Evolutionary conservation across 2,329 filamentous ascomycete genomes (phyloP).

Genomic region (Penicillium sp.): DNA sequence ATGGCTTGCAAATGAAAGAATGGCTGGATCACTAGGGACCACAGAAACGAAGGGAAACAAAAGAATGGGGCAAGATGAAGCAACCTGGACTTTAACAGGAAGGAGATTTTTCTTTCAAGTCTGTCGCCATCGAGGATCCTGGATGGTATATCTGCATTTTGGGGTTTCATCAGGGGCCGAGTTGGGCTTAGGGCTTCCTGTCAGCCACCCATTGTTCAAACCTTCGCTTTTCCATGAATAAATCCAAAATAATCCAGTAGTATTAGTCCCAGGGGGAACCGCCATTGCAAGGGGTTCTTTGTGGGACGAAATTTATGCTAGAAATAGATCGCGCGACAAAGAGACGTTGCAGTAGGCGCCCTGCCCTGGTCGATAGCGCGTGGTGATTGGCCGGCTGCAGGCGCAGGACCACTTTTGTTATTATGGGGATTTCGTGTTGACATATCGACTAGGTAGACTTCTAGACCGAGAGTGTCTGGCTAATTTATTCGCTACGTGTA

Average conservation of each 20-base stretch:
- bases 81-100: background rate
- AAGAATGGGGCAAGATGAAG: constrained; percentile 10
- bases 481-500: background rate
- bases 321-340: constrained; percentile 16
- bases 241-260: background rate
- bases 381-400: constrained; percentile 10
- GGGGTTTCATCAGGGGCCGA: background rate
- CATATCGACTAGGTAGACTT: background rate
- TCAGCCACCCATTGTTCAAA: constrained; percentile 3
- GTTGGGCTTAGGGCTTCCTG: constrained; percentile 5
- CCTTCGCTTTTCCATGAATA: background rate
- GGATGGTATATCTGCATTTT: constrained; percentile 4
- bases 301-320: constrained; percentile 9
- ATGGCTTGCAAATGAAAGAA: constrained; percentile 11
- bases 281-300: constrained; percentile 10
- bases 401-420: background rate
- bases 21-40: background rate
- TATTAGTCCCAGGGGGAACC: background rate
- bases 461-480: background rate
- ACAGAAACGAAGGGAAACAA: constrained; percentile 1
- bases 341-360: constrained; percentile 13
- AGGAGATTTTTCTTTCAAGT: constrained; percentile 3
- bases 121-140: background rate
- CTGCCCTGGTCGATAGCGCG: background rate
- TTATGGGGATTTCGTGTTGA: constrained; percentile 2